Conservation (phyloP, 1,284 basidiomycete species). For the Cutaneotrichosporon cyanovorans region DNA sequence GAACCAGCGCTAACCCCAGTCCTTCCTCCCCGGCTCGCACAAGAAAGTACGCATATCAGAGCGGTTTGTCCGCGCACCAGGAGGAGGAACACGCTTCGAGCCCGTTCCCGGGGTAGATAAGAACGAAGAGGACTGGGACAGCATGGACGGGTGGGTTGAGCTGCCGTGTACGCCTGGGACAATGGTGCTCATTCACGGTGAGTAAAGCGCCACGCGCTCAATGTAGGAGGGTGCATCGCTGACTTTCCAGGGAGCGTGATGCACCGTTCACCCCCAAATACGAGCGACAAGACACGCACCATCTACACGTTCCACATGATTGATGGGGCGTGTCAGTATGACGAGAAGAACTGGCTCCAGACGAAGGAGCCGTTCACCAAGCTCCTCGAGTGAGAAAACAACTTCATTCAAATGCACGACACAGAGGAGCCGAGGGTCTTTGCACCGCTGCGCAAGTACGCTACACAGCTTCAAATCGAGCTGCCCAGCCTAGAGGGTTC, state of each 20-base stretch:
- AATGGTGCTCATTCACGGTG: constrained; percentile 73
- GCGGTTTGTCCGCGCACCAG: constrained; percentile 71
- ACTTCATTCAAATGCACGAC: too few species aligned
- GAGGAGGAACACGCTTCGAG: constrained; percentile 66
- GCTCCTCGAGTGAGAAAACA: background rate
- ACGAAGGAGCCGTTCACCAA: constrained; percentile 66
- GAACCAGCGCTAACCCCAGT: constrained; percentile 36
- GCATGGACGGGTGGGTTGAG: constrained; percentile 58
- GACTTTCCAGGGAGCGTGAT: constrained; percentile 67
- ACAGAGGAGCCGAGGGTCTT: too few species aligned
- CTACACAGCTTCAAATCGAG: too few species aligned
- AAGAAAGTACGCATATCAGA: constrained; percentile 61
- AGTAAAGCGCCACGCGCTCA: constrained; percentile 2
- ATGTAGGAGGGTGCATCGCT: too few species aligned
- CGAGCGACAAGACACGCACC: constrained; percentile 62
- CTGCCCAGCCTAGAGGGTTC: too few species aligned
- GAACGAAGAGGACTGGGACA: constrained; percentile 51
- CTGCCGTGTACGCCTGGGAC: constrained; percentile 64
- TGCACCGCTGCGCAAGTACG: too few species aligned
- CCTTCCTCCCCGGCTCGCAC: constrained; percentile 88
- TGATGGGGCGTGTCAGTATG: constrained; percentile 44
- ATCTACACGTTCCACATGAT: constrained; percentile 88
- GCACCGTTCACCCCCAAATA: constrained; percentile 77
- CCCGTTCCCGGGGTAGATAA: constrained; percentile 50
- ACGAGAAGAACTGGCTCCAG: constrained; percentile 55